phyloP scores from a whole-genome alignment of 345 rosid genomes.

The Aurinia saxatilis region DNA sequence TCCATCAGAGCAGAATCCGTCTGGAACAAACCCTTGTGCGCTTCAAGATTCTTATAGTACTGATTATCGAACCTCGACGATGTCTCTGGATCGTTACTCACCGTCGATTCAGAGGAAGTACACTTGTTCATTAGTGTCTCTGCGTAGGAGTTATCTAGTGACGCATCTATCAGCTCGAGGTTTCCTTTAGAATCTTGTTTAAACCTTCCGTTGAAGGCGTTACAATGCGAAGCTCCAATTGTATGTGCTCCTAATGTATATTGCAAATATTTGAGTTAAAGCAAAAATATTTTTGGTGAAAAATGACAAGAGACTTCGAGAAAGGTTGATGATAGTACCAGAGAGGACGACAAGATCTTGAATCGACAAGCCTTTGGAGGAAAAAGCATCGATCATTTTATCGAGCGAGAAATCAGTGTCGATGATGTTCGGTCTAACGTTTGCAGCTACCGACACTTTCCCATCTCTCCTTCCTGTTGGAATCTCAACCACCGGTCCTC shows the following conservation, averaged over 20 bases:
- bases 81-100: constrained; percentile 52
- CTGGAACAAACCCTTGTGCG: constrained; percentile 57
- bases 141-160: constrained; percentile 46
- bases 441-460: constrained; percentile 35
- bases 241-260: constrained; percentile 57
- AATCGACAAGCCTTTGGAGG: constrained; percentile 55
- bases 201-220: constrained; percentile 52
- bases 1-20: constrained; percentile 52
- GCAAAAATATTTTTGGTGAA: background rate
- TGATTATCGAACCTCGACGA: constrained; percentile 52
- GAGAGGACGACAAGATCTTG: constrained; percentile 55
- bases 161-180: constrained; percentile 32
- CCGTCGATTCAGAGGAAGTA: constrained; percentile 43
- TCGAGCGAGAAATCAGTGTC: constrained; percentile 57
- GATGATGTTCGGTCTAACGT: constrained; percentile 60
- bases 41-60: constrained; percentile 44
- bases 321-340: constrained; percentile 29
- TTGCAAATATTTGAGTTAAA: too few species aligned
- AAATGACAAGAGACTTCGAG: background rate
- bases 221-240: constrained; percentile 63
- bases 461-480: constrained; percentile 73
- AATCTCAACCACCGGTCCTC: constrained; percentile 56
- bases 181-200: constrained; percentile 40
- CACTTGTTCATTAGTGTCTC: constrained; percentile 41
- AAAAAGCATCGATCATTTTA: constrained; percentile 47